Base-by-base conservation (phyloP, 2,329 filamentous ascomycete genomes). In the Botrytis cinerea region DNA sequence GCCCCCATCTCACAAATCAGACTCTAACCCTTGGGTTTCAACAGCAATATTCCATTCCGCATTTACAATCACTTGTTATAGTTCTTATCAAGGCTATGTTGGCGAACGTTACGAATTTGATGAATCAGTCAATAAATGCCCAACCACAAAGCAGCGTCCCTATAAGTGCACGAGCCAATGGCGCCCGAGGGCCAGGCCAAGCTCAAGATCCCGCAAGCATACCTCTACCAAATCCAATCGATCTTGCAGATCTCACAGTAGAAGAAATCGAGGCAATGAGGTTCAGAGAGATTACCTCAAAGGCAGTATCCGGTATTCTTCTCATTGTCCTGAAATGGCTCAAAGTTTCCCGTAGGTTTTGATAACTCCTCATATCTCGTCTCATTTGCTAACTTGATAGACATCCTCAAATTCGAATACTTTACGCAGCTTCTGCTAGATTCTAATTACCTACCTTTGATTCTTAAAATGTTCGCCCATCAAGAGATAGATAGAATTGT, bases 381-480 rank as follows among this genome's bases (percentile, higher is more conserved):
- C 46, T 45, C 14, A 45, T 54, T 71, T 59, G 78, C 82, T 73
- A 77, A 77, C 75, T 22, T 32, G 7, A 8, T 66, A 97, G 94
- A 99, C 81, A 89, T 98, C 43, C 85, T 99, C 76, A 97, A 98
- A 81, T 98, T 96, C 78, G 96, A 99, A 83, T 98, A 98, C 80
- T 85, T 99, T 80, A 95, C 94, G 0, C 96, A 99, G 80, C 87
- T 99, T 4, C 85, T 99, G 18, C 87, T 99, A 43, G 96, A 99
- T 82, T 96, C 94, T 6, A 98, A 97, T 81, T 99, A 98, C 81
- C 87, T 99, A 10, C 95, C 95, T 0, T 85, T 99, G 45, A 92
- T 97, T 38, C 85, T 99, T 46, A 98, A 98, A 83, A 89, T 98
- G 67, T 95, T 98, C 81, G 94, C 95, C 68, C 91, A 97, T 80